Base-by-base conservation (phyloP, 139 green algal genomes). In the Coelastrella sp. region DNA sequence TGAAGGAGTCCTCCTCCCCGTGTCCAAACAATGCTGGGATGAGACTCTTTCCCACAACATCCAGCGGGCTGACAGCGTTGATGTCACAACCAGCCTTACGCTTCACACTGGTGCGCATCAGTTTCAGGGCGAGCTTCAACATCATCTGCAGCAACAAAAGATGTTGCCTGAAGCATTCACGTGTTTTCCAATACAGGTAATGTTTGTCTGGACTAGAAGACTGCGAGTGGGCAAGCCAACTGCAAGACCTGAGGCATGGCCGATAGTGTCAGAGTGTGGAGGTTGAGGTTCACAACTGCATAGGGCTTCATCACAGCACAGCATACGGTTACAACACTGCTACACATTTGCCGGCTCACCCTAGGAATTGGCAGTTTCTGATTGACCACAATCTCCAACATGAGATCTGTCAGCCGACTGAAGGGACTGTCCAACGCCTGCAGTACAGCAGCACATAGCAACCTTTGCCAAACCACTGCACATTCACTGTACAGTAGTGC, bases 11-110 rank as follows among this genome's bases (percentile, higher is more conserved):
- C 11, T 91, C 94, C 8, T 84, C 89, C 8, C 94, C 97, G 90
- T 99, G 98, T 66, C 96, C 98, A 95, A 99, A 99, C 57, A 99
- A 92, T 8, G 93, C 96, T 2, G 98, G 98, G n/a, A 98, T 97
- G 88, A 97, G 97, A 0, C 83, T 92, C 54, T 86, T 47, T n/a
- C 23, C 47, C 5, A 95, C 93, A 7, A 64, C 19, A 81, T 97
- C 93, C 22, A 96, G 59, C 3, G 95, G 93, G 8, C 95, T 92
- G 4, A 97, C 95, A 57, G 95, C 88, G 68, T 92, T 95, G 81
- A 99, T 97, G 93, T 96, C 96, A 89, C 98, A 98, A 19, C 93
- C 95, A 2, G 97, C 97, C 6, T 95, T 93, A 86, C 96, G 96
- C 4, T 88, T 88, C 60, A 98, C 96, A 8, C 90, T 96, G 20